Evolutionary conservation across 495 filamentous ascomycete species (phyloP).

Genomic region (Xylaria longipes): DNA sequence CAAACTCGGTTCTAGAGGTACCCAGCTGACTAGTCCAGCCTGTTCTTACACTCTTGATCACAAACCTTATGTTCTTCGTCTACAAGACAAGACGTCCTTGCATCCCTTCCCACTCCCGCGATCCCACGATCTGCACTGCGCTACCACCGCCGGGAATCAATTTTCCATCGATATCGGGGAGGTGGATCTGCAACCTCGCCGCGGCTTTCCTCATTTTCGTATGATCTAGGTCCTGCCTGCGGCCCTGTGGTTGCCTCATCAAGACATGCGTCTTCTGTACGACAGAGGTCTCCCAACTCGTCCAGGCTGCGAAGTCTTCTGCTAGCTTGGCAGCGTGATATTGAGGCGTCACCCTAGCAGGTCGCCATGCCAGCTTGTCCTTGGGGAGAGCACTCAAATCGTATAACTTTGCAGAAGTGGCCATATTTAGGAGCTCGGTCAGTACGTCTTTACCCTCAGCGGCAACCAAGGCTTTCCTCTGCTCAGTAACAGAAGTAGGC

Average conservation of each 20-base stretch:
- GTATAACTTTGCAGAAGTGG: slow-evolving; percentile 62
- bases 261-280: slow-evolving; percentile 47
- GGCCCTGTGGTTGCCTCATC: slow-evolving; percentile 32
- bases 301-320: slow-evolving; percentile 52
- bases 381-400: slow-evolving; percentile 57
- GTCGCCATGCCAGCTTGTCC: slow-evolving; percentile 59
- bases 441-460: slow-evolving; percentile 75
- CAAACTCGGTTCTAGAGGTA: slow-evolving; percentile 6
- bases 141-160: slow-evolving; percentile 31
- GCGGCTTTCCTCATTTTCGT: slow-evolving; percentile 48
- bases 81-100: slow-evolving; percentile 21
- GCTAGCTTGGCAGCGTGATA: slow-evolving; percentile 51
- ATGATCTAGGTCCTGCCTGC: slow-evolving; percentile 29
- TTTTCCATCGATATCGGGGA: slow-evolving; percentile 51
- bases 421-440: slow-evolving; percentile 72
- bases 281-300: slow-evolving; percentile 48
- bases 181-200: slow-evolving; percentile 53
- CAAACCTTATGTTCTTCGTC: no score
- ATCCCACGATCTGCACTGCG: slow-evolving; percentile 50
- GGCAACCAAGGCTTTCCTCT: slow-evolving; percentile 64
- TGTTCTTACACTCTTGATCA: slow-evolving; percentile 10
- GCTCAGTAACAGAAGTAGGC: slow-evolving; percentile 55
- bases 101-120: slow-evolving; percentile 51
- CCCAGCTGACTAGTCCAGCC: not conserved
- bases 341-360: slow-evolving; percentile 50